Evolutionary conservation across 1,284 basidiomycete species (phyloP), one percentile per base, ranked within the genome.

Genomic region (Moesziomyces antarcticus): DNA sequence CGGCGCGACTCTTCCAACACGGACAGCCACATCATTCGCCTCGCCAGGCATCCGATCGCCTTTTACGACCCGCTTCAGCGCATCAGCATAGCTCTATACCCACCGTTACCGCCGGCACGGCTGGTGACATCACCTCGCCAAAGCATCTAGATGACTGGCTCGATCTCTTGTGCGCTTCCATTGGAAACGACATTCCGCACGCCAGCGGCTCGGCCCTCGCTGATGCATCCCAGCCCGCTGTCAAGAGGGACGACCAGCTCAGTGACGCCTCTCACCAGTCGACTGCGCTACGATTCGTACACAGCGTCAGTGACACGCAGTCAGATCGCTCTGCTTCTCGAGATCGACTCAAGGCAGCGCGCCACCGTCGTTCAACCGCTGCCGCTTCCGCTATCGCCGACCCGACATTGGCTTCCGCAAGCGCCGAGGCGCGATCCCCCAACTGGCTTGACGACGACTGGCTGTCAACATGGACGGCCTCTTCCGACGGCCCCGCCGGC

Each of bases 61-160:
- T n/a, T 16, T n/a, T 40, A 18, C 16, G 37, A 16, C 37, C 37
- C 37, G 37, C 16, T 5, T 3, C 37, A 40, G 37, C 37, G 16
- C 52, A 43, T 7, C 47, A 49, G 18, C n/a, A 5, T 24, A 22
- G 30, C 20, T 27, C 13, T 18, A 20, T 25, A 35, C 52, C 41
- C 43, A 56, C 33, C 2, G 6, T 16, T 40, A 16, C 6, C 13
- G 37, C 37, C 37, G 5, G 14, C 37, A 18, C 37, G 4, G 3
- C 18, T 16, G 37, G 5, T 18, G 16, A 16, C 6, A 7, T 40
- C 6, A 18, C 37, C 11, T 55, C 60, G 7, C 60, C 60, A 16
- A 45, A 55, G 35, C 53, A 51, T 47, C 48, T 62, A 5, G 60
- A 62, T 25, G 60, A 62, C 37, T 62, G 60, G 60, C 49, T 62